Evolutionary conservation across 441 rosid genomes (phyloP).

Genomic region (Eutrema salsugineum): DNA sequence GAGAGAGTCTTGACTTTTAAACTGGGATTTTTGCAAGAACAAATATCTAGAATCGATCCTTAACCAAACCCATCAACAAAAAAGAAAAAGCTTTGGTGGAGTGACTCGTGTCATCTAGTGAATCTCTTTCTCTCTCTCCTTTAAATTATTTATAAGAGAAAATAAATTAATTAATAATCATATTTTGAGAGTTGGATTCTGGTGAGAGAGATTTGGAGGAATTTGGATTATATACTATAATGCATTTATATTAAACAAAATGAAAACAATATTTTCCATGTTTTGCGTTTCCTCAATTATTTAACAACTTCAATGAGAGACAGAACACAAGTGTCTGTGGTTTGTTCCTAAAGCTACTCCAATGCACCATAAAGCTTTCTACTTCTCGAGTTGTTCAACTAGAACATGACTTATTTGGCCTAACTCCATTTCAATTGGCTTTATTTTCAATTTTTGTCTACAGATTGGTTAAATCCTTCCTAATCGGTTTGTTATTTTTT

Average conservation of each 20-base stretch:
- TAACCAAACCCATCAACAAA: constrained; percentile 27
- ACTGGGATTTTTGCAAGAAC: not conserved
- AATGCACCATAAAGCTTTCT: not conserved
- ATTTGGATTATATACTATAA: not conserved
- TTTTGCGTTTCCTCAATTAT: constrained; percentile 25
- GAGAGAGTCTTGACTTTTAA: not conserved
- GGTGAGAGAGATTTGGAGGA: constrained; percentile 9
- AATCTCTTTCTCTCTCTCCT: not conserved
- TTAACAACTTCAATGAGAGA: constrained; percentile 24
- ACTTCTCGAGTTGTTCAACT: constrained; percentile 28
- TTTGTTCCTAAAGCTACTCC: constrained; percentile 27
- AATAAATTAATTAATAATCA: not conserved
- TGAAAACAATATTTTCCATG: constrained; percentile 5
- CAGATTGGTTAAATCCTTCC: not conserved
- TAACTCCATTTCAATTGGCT: constrained; percentile 14
- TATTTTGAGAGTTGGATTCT: constrained; percentile 19
- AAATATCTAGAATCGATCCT: constrained; percentile 10
- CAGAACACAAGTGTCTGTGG: constrained; percentile 19
- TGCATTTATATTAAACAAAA: not conserved
- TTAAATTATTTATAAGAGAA: not conserved
- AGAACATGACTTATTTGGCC: constrained; percentile 19
- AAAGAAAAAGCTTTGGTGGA: not conserved
- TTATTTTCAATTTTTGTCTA: not conserved
- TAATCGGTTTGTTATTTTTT: too few species aligned
- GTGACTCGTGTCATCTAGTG: constrained; percentile 27